A percentile compares a stretch with the other conserved stretches of the same genome.
Conservation (phyloP, 164 flowering plant genomes). For the Stephania yunnanensis region DNA sequence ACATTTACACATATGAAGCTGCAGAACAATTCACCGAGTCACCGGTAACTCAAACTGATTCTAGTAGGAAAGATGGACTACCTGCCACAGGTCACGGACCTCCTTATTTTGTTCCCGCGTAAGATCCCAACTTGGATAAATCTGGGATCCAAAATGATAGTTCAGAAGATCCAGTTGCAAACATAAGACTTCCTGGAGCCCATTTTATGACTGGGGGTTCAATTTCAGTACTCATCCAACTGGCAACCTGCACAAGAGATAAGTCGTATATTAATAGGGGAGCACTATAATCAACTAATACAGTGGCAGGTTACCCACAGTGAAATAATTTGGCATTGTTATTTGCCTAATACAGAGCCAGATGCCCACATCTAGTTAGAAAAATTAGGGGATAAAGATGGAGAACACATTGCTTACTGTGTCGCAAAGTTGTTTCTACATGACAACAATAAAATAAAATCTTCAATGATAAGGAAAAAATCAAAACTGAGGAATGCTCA, state of each 20-base stretch:
- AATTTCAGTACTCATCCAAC: constrained; percentile 78
- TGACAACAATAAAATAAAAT: not conserved
- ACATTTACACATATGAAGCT: not conserved
- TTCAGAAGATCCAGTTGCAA: constrained; percentile 95
- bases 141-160: constrained; percentile 94
- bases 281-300: not conserved
- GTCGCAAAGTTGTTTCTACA: not conserved
- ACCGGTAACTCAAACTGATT: not conserved
- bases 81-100: not conserved
- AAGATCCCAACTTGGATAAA: constrained; percentile 77
- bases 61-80: not conserved
- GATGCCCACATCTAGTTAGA: not conserved
- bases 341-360: too few relatives aligned
- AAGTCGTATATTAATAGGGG: not conserved
- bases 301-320: not conserved
- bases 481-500: not conserved
- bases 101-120: constrained; percentile 26
- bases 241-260: constrained; percentile 55
- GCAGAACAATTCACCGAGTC: not conserved
- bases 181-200: constrained; percentile 96
- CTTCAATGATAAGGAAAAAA: not conserved
- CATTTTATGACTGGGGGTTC: constrained; percentile 96
- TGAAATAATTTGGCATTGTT: too few relatives aligned
- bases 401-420: not conserved
- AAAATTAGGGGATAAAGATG: not conserved